Evolutionary conservation across 192 early-diverging fungal genomes (phyloP).

Genomic region (Thoreauomyces humboldtii): DNA sequence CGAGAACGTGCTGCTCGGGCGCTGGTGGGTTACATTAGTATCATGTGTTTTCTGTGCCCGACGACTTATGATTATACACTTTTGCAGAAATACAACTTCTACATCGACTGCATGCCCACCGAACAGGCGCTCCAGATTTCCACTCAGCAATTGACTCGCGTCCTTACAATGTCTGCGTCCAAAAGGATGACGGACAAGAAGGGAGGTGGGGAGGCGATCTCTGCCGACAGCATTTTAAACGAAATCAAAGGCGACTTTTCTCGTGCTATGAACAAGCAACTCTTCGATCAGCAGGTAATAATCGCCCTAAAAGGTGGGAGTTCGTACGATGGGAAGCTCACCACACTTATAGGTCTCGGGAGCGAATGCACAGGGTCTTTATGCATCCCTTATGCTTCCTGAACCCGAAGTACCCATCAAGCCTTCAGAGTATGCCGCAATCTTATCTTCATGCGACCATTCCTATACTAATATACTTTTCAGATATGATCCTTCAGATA

Average conservation of each 20-base stretch:
- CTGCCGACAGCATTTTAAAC: constrained; percentile 28
- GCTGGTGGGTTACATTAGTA: constrained; percentile 48
- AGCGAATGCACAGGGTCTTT: too few relatives aligned
- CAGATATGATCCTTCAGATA: not conserved
- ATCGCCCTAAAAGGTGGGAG: too few relatives aligned
- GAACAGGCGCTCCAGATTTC: constrained; percentile 34
- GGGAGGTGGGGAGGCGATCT: not conserved
- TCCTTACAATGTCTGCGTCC: constrained; percentile 21
- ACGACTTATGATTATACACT: not conserved
- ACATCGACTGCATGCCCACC: constrained; percentile 54
- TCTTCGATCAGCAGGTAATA: constrained; percentile 54
- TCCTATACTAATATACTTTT: not conserved
- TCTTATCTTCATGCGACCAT: too few relatives aligned
- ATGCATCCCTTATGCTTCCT: not conserved
- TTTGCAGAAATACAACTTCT: constrained; percentile 43
- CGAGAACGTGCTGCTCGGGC: constrained; percentile 33
- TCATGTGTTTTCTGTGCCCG: too few relatives aligned
- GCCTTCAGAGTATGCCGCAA: not conserved
- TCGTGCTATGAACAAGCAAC: constrained; percentile 46
- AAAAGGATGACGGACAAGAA: constrained; percentile 24
- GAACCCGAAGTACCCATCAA: not conserved
- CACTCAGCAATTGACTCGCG: constrained; percentile 18
- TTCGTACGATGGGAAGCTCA: too few relatives aligned
- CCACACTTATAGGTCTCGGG: too few relatives aligned
- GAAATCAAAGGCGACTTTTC: constrained; percentile 50